These are phyloP conservation scores for Pythium scleroteichum DNA, from an alignment of 352 stramenopile genomes.

Conservation along the genomic window DNA sequence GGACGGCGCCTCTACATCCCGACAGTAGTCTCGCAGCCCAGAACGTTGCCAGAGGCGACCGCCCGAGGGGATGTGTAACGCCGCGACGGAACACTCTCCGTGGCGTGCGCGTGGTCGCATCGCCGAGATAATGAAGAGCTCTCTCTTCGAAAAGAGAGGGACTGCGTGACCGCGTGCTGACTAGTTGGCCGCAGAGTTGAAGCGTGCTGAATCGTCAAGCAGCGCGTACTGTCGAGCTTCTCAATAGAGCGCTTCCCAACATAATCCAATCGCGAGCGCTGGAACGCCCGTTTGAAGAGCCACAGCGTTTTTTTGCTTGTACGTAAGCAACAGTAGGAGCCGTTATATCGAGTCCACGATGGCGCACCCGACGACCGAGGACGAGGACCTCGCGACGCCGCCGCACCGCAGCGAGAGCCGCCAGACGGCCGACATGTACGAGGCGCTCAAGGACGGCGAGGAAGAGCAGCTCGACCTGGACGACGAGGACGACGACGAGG, in stretches of 20 bases:
- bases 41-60: too few species aligned
- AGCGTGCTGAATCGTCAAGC: constrained; percentile 15
- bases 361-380: constrained; percentile 4
- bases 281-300: constrained; percentile 30
- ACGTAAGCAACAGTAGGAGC: too few species aligned
- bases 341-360: not conserved
- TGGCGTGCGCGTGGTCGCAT: not conserved
- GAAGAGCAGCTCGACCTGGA: constrained; percentile 5
- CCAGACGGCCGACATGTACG: constrained; percentile 8
- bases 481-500: constrained; percentile 5
- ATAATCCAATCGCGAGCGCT: not conserved
- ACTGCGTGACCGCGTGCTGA: constrained; percentile 16
- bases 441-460: not conserved
- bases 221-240: constrained; percentile 4
- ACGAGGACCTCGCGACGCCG: constrained; percentile 2
- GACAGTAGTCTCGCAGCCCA: too few species aligned
- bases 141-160: constrained; percentile 2
- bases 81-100: too few species aligned
- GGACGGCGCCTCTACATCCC: not conserved
- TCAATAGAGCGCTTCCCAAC: constrained; percentile 12
- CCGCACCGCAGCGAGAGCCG: constrained; percentile 12
- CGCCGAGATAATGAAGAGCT: not conserved
- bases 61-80: too few species aligned
- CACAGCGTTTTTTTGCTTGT: constrained; percentile 5
- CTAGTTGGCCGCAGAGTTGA: constrained; percentile 20